A percentile compares a stretch with the other conserved stretches of the same genome.
These are phyloP conservation scores for Mucuna pruriens DNA, from an alignment of 306 rosid genomes.

Conservation along the genomic window DNA sequence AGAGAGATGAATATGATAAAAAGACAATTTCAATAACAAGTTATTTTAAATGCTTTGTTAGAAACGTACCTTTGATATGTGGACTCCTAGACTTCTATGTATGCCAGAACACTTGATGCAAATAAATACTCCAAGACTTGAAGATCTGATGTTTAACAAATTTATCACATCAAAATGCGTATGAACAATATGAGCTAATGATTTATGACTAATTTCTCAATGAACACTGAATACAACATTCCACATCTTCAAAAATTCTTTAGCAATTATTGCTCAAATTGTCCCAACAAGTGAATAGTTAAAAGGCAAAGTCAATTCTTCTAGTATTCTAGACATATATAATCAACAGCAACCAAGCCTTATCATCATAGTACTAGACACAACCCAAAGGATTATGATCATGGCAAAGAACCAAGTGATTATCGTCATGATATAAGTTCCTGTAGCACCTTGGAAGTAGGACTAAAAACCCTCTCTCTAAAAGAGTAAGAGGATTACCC, in stretches of 20 bases:
- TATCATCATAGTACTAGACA: too few species aligned
- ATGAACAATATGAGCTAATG: conserved; percentile 5
- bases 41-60: conserved; percentile 15
- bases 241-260: not conserved
- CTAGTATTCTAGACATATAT: too few species aligned
- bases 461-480: too few species aligned
- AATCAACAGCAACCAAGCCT: too few species aligned
- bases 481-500: too few species aligned
- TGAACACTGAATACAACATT: not conserved
- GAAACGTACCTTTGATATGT: conserved; percentile 80
- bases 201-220: conserved; percentile 17
- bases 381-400: too few species aligned
- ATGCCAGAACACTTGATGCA: conserved; percentile 97
- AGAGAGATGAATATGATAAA: not conserved
- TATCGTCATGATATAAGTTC: too few species aligned
- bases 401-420: too few species aligned
- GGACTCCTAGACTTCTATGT: conserved; percentile 95
- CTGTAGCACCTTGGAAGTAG: too few species aligned
- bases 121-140: conserved; percentile 78
- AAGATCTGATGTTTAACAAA: conserved; percentile 62
- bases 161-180: not conserved
- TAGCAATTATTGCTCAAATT: not conserved
- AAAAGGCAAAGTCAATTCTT: too few species aligned
- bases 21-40: conserved; percentile 10
- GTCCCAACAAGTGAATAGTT: not conserved